phyloP scores from a whole-genome alignment of 805 yeast genomes.

The Saturnispora besseyi region DNA sequence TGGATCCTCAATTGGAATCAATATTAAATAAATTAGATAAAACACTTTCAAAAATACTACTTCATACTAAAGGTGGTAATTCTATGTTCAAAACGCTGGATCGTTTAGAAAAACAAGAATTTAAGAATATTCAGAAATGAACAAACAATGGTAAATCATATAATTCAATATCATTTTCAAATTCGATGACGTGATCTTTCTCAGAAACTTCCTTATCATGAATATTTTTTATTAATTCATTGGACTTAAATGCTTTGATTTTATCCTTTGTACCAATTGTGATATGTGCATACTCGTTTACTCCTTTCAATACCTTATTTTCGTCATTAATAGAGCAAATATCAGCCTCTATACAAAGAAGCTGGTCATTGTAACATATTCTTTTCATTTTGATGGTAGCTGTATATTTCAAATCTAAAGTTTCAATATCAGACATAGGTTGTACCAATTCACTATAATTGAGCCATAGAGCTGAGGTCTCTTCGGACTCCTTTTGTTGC shows the following conservation, averaged over 20 bases:
- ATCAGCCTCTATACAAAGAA: conserved; percentile 48
- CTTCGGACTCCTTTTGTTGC: conserved; percentile 13
- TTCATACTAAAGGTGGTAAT: conserved; percentile 3
- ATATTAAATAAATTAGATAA: not conserved
- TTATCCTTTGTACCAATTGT: conserved; percentile 56
- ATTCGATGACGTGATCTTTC: conserved; percentile 10
- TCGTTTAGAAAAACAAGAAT: not conserved
- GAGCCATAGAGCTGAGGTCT: conserved; percentile 14
- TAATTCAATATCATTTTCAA: conserved; percentile 9
- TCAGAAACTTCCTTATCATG: conserved; percentile 8
- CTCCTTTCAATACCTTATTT: conserved; percentile 12
- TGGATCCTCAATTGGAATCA: conserved; percentile 5
- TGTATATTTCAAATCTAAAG: not conserved
- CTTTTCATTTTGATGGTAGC: conserved; percentile 35
- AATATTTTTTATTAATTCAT: conserved; percentile 26
- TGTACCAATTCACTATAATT: conserved; percentile 9
- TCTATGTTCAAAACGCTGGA: conserved; percentile 1
- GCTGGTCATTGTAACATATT: conserved; percentile 41
- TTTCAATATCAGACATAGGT: not conserved
- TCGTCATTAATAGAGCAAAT: conserved; percentile 15
- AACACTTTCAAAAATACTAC: not conserved
- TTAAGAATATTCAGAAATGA: conserved; percentile 2
- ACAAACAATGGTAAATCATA: conserved; percentile 18
- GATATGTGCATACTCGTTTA: conserved; percentile 51
- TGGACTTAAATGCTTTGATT: conserved; percentile 44